These are phyloP conservation scores for Boletus reticuloceps DNA, from an alignment of 768 basidiomycete species.

Conservation along the genomic window DNA sequence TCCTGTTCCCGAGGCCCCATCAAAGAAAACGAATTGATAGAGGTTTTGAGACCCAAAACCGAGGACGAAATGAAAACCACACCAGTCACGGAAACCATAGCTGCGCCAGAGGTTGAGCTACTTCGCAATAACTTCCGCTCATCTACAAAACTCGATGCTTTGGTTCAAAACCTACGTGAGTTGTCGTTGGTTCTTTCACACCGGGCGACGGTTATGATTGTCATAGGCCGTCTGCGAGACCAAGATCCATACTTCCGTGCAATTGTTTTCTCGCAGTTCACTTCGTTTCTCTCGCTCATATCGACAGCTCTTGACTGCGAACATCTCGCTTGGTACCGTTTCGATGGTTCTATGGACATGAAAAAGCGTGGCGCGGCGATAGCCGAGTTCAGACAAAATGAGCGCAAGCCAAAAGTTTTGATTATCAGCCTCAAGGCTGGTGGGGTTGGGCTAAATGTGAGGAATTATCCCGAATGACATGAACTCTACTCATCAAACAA, in stretches of 20 bases:
- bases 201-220: background rate
- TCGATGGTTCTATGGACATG: slow-evolving; percentile 92
- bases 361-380: slow-evolving; percentile 77
- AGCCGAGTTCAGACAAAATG: slow-evolving; percentile 69
- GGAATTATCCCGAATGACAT: slow-evolving; percentile 16
- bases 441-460: slow-evolving; percentile 85
- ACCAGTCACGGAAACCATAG: slow-evolving; percentile 17
- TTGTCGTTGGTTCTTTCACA: slow-evolving; percentile 7
- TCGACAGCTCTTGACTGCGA: slow-evolving; percentile 69
- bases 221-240: slow-evolving; percentile 55
- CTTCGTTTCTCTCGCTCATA: slow-evolving; percentile 82
- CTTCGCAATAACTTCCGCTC: slow-evolving; percentile 83
- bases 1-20: slow-evolving; percentile 73
- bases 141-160: slow-evolving; percentile 87
- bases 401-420: slow-evolving; percentile 70
- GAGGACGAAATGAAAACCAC: background rate
- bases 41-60: slow-evolving; percentile 46
- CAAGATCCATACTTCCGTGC: slow-evolving; percentile 79
- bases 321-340: slow-evolving; percentile 65
- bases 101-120: slow-evolving; percentile 49
- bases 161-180: slow-evolving; percentile 69
- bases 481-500: background rate
- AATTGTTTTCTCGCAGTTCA: slow-evolving; percentile 90
- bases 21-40: slow-evolving; percentile 60
- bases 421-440: slow-evolving; percentile 86